Evolutionary conservation across 2,329 filamentous ascomycete species (phyloP).

Genomic region (Aspergillus amoenus): DNA sequence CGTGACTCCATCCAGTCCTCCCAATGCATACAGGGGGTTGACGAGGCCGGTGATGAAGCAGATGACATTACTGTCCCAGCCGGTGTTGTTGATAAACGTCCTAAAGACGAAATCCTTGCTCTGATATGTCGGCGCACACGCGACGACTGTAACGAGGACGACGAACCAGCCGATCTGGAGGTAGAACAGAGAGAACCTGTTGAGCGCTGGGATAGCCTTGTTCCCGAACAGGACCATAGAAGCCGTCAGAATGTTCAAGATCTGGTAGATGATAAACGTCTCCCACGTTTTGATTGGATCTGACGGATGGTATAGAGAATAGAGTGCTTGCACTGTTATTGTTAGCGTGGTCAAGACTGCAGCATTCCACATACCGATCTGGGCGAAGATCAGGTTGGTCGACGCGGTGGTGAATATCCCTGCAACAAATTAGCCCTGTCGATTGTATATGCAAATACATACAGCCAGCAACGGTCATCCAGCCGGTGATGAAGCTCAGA

Average conservation of each 20-base stretch:
- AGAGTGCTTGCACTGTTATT: slow-evolving; percentile 1
- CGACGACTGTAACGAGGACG: slow-evolving; percentile 9
- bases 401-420: slow-evolving; percentile 12
- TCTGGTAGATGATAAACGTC: slow-evolving; percentile 12
- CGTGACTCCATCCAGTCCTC: slow-evolving; percentile 3
- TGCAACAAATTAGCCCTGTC: neutral
- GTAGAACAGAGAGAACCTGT: slow-evolving; percentile 12
- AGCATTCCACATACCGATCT: neutral
- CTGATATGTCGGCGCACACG: slow-evolving; percentile 9
- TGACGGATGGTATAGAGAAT: slow-evolving; percentile 6
- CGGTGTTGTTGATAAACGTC: slow-evolving; percentile 11
- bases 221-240: slow-evolving; percentile 3
- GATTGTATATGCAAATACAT: neutral
- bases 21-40: slow-evolving; percentile 7
- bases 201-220: slow-evolving; percentile 8
- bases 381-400: slow-evolving; percentile 10
- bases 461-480: slow-evolving; percentile 8
- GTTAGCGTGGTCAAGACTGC: neutral
- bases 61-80: slow-evolving; percentile 12
- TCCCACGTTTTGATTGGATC: slow-evolving; percentile 9
- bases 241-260: slow-evolving; percentile 6
- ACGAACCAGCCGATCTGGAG: slow-evolving; percentile 10
- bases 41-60: slow-evolving; percentile 12
- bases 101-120: slow-evolving; percentile 7
- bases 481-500: slow-evolving; percentile 8